phyloP scores from a whole-genome alignment of 2,329 filamentous ascomycete genomes.

The Trichoderma sp. region DNA sequence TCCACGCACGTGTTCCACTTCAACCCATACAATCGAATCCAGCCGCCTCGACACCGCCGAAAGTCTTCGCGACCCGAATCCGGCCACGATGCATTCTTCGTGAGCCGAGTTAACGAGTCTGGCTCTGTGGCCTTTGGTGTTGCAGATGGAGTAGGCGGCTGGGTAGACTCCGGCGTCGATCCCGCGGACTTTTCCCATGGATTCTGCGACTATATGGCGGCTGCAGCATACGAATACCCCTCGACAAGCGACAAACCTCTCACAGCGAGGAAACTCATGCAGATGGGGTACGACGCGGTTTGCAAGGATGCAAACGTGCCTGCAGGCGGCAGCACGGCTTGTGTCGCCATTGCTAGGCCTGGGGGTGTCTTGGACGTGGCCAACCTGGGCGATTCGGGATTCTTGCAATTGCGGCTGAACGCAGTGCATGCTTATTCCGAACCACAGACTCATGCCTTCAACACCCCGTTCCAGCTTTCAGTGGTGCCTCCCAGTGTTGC shows the following conservation, averaged over 20 bases:
- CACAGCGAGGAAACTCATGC: conserved; percentile 70
- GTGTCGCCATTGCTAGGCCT: conserved; percentile 74
- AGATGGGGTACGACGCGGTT: conserved; percentile 81
- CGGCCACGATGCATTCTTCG: conserved; percentile 96
- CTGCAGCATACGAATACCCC: conserved; percentile 63
- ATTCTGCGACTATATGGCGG: conserved; percentile 90
- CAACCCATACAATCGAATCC: conserved; percentile 63
- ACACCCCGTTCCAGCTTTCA: conserved; percentile 93
- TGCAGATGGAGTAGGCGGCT: conserved; percentile 93
- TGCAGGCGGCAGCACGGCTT: conserved; percentile 90
- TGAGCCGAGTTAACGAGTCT: conserved; percentile 72
- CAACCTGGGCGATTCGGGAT: conserved; percentile 95
- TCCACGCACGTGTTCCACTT: conserved; percentile 72
- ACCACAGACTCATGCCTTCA: conserved; percentile 94
- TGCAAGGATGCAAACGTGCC: conserved; percentile 70
- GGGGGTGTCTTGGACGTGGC: conserved; percentile 81
- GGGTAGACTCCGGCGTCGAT: conserved; percentile 89
- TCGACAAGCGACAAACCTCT: conserved; percentile 42
- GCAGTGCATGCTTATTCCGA: conserved; percentile 81
- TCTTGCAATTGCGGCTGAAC: conserved; percentile 81
- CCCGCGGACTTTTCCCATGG: conserved; percentile 94
- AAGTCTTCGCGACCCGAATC: conserved; percentile 64
- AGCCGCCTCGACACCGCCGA: conserved; percentile 44
- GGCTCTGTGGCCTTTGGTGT: conserved; percentile 80
- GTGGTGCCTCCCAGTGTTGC: conserved; percentile 80